Evolutionary conservation across 768 basidiomycete genomes (phyloP).

Genomic region (Kwoniella mangroviensis): DNA sequence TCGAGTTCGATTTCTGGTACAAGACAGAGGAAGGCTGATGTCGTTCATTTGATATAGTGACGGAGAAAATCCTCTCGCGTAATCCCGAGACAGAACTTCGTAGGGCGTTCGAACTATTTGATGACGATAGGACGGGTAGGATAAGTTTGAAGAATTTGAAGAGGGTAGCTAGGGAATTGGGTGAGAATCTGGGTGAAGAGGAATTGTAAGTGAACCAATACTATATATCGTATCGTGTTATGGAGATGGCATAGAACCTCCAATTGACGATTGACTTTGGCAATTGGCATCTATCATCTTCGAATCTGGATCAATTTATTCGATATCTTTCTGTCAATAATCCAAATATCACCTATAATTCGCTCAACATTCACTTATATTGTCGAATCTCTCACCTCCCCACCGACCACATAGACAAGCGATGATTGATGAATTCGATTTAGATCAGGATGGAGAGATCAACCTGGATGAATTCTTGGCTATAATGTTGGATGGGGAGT

Average conservation of each 20-base stretch:
- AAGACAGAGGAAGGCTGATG: too few relatives aligned
- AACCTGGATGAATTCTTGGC: slow-evolving; percentile 94
- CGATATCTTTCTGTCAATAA: neutral
- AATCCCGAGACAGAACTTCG: slow-evolving; percentile 97
- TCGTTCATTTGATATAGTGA: slow-evolving; percentile 66
- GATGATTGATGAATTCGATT: slow-evolving; percentile 99
- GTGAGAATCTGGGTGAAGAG: slow-evolving; percentile 91
- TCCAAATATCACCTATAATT: neutral
- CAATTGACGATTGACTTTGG: neutral
- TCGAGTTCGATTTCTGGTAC: too few relatives aligned
- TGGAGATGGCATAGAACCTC: too few relatives aligned
- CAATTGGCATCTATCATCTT: slow-evolving; percentile 1
- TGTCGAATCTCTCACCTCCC: slow-evolving; percentile 4
- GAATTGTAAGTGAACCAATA: slow-evolving; percentile 74
- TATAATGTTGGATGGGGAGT: slow-evolving; percentile 88
- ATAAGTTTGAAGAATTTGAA: slow-evolving; percentile 88
- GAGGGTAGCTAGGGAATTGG: slow-evolving; percentile 94
- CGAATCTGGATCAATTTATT: too few relatives aligned
- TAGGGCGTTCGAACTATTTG: slow-evolving; percentile 93
- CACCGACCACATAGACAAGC: slow-evolving; percentile 74
- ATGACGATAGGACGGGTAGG: slow-evolving; percentile 93
- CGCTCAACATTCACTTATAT: too few relatives aligned
- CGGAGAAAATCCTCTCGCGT: slow-evolving; percentile 85
- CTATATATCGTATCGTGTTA: neutral
- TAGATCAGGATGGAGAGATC: slow-evolving; percentile 97